Evolutionary conservation across 2,329 filamentous ascomycete genomes (phyloP).

Genomic region (Fusarium subtropicale): DNA sequence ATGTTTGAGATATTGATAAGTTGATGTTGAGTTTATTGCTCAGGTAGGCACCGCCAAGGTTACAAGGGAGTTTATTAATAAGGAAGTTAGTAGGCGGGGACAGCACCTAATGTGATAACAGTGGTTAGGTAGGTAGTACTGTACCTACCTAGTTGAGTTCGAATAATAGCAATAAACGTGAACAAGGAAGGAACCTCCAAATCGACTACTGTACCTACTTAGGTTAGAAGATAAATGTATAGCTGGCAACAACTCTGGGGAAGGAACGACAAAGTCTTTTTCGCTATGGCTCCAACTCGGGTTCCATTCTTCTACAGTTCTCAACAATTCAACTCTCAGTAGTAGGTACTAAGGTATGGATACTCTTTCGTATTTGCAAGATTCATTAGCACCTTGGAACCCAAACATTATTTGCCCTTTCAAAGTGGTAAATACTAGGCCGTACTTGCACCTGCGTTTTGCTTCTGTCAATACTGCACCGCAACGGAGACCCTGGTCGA

Average conservation of each 20-base stretch:
- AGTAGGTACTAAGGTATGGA: not conserved
- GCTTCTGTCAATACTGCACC: not conserved
- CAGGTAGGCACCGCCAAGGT: not conserved
- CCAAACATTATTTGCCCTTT: not conserved
- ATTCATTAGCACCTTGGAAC: not conserved
- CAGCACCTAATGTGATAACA: not conserved
- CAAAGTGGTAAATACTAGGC: not conserved
- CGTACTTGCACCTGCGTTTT: not conserved
- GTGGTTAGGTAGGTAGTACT: not conserved
- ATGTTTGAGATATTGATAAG: not conserved
- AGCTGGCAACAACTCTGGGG: not conserved
- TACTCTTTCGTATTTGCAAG: not conserved
- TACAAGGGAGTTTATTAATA: not conserved
- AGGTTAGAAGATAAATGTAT: not conserved
- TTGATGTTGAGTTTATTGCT: not conserved
- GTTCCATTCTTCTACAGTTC: not conserved
- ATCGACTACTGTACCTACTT: not conserved
- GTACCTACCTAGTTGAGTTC: not conserved
- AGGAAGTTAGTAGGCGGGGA: not conserved
- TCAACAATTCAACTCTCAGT: not conserved
- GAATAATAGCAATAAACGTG: not conserved
- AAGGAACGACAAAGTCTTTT: not conserved
- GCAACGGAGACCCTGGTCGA: slow-evolving; percentile 16
- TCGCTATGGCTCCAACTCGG: not conserved
- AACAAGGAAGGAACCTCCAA: not conserved